Base-by-base conservation (phyloP, 805 yeast genomes). In the Lipomyces sp. region DNA sequence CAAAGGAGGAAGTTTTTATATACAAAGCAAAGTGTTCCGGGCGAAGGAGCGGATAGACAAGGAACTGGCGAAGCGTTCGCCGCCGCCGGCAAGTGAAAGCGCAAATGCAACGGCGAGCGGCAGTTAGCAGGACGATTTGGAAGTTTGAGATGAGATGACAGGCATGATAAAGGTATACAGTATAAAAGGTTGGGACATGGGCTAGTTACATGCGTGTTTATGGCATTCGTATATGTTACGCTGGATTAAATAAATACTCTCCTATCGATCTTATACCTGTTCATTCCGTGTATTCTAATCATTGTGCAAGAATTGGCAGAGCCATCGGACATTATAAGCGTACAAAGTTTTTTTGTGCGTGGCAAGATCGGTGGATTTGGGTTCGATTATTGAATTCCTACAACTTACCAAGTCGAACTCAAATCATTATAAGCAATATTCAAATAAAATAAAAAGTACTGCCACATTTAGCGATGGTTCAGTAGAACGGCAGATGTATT, bases 1-100 rank as follows among this genome's bases (percentile, higher is more conserved):
- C 68, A 92, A 92, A 78, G 97, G 97, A n/a, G 97, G 97, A 54
- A 90, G 97, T 53, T 94, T 95, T 76, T 95, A 94, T 75, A 77
- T 95, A 60, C 99, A 95, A 76, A 88, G 95, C 62, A 95, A 95
- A 80, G 94, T 95, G 32, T 92, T 86, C 78, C 86, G 97, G 78
- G 98, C 99, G 32, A 90, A 92, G 85, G 98, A 95, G 77, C 84
- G 97, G 69, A 81, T 95, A 72, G 87, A 89, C 77, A 85, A 86
- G 75, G 98, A 95, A 77, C 73, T 92, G 59, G 87, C 87, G 24
- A 63, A 63, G 53, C 71, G 64, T 42, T 66, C 58, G 35, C 59
- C 67, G 50, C 60, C 72, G 24, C 64, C 24, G 24, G 24, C 64
- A 13, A 53, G n/a, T 39, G 32, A 63, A 24, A 7, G 8, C 10